Evolutionary conservation across 192 early-diverging fungal species (phyloP).

Genomic region (Coemansia sp.): DNA sequence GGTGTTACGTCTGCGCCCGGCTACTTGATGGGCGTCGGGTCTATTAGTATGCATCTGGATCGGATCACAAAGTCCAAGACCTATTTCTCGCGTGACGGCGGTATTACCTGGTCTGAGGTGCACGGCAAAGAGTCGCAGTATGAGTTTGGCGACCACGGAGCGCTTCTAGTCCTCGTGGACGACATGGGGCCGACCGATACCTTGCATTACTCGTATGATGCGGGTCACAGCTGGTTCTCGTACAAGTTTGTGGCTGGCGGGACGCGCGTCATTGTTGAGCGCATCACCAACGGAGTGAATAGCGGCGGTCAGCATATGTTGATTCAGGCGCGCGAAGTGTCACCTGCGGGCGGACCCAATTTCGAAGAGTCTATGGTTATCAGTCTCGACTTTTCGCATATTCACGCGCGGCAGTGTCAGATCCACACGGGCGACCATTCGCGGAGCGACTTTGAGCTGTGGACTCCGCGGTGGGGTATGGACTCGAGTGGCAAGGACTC

Average conservation of each 20-base stretch:
- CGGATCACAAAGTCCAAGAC: conserved; percentile 66
- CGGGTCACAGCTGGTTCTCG: conserved; percentile 72
- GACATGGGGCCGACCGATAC: conserved; percentile 70
- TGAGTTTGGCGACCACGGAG: conserved; percentile 94
- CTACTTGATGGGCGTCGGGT: conserved; percentile 87
- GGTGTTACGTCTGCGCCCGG: conserved; percentile 74
- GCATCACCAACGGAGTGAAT: conserved; percentile 64
- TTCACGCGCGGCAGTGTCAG: conserved; percentile 49
- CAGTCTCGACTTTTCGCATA: conserved; percentile 62
- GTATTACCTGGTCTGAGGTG: conserved; percentile 78
- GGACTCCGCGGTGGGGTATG: conserved; percentile 59
- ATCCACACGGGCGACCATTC: conserved; percentile 54
- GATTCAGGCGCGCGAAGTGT: conserved; percentile 60
- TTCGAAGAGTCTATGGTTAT: conserved; percentile 39
- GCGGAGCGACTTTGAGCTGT: conserved; percentile 86
- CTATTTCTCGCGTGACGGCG: conserved; percentile 84
- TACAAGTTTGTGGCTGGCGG: conserved; percentile 58
- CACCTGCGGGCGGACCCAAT: conserved; percentile 6
- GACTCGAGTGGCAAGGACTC: conserved; percentile 55
- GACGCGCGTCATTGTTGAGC: conserved; percentile 59
- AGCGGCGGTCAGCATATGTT: conserved; percentile 73
- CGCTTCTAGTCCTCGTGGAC: conserved; percentile 72
- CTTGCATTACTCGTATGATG: conserved; percentile 74
- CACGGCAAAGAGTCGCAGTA: conserved; percentile 65
- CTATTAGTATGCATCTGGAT: conserved; percentile 68